Evolutionary conservation across 306 rosid species (phyloP).

Genomic region (Cucumis cinereus): DNA sequence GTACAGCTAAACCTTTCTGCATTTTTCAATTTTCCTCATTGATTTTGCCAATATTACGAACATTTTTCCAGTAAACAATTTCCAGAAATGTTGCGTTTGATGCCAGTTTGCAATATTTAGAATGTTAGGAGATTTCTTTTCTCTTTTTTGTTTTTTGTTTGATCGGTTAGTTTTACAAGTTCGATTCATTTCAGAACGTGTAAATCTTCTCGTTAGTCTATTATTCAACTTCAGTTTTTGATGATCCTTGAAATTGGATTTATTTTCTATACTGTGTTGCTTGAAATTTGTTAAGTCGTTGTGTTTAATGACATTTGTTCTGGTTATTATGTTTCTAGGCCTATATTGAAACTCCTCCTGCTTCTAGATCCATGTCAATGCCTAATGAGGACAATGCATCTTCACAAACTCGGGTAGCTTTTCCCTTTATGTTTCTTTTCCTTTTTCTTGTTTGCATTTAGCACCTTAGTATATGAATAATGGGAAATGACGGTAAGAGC

Average conservation of each 20-base stretch:
- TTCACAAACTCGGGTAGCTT: constrained; percentile 48
- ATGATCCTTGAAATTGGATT: not conserved
- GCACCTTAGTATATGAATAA: constrained; percentile 1
- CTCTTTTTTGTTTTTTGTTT: not conserved
- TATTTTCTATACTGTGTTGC: not conserved
- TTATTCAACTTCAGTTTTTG: not conserved
- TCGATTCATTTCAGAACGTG: not conserved
- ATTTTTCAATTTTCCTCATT: not conserved
- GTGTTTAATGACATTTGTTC: not conserved
- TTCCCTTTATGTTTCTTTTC: not conserved
- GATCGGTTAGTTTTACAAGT: not conserved
- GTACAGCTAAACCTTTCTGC: not conserved
- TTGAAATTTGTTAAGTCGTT: not conserved
- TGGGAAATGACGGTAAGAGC: not conserved
- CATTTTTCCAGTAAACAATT: not conserved
- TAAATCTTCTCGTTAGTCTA: not conserved
- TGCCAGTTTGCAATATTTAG: not conserved
- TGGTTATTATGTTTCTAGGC: not conserved
- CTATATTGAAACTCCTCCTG: not conserved
- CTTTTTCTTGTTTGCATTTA: not conserved
- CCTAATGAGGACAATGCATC: constrained; percentile 50
- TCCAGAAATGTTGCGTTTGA: not conserved
- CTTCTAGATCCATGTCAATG: constrained; percentile 34
- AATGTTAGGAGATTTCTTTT: not conserved
- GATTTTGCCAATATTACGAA: not conserved